phyloP scores from a whole-genome alignment of 2,329 filamentous ascomycete genomes.

The Talaromyces sp. region DNA sequence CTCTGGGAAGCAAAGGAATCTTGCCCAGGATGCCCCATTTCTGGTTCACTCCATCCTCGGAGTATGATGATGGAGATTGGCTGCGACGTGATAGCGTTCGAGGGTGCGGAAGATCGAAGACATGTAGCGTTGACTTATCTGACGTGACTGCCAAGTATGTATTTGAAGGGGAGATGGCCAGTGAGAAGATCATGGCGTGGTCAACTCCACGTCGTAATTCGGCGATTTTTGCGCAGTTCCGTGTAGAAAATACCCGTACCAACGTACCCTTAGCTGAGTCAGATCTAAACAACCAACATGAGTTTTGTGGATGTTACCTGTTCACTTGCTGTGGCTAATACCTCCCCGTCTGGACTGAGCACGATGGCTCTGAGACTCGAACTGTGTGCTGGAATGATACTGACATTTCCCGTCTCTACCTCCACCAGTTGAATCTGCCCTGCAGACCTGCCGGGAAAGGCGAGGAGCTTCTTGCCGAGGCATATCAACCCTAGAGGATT shows the following conservation, averaged over 20 bases:
- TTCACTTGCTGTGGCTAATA: slow-evolving; percentile 87
- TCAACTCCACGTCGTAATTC: slow-evolving; percentile 89
- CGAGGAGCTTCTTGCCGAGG: slow-evolving; percentile 67
- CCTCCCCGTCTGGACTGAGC: slow-evolving; percentile 72
- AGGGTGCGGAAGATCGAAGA: slow-evolving; percentile 73
- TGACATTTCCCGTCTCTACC: slow-evolving; percentile 72
- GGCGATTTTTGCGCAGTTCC: slow-evolving; percentile 72
- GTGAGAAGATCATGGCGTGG: slow-evolving; percentile 77
- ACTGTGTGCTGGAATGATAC: slow-evolving; percentile 88
- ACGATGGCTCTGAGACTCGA: slow-evolving; percentile 73
- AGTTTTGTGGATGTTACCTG: slow-evolving; percentile 46
- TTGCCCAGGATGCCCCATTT: slow-evolving; percentile 85
- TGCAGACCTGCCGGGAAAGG: slow-evolving; percentile 79
- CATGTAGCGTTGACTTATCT: slow-evolving; percentile 91
- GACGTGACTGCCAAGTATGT: slow-evolving; percentile 84
- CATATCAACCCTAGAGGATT: slow-evolving; percentile 79
- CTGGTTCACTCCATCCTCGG: slow-evolving; percentile 54
- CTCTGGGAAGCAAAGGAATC: slow-evolving; percentile 76
- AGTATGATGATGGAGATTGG: slow-evolving; percentile 31
- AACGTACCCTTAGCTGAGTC: slow-evolving; percentile 65
- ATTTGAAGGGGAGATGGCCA: slow-evolving; percentile 81
- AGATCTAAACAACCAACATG: slow-evolving; percentile 12
- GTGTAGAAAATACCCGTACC: slow-evolving; percentile 77
- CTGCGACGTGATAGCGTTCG: slow-evolving; percentile 32
- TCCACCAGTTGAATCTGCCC: slow-evolving; percentile 90